Base-by-base conservation (phyloP, 2,329 filamentous ascomycete species). In the Aspergillus costaricaensis region DNA sequence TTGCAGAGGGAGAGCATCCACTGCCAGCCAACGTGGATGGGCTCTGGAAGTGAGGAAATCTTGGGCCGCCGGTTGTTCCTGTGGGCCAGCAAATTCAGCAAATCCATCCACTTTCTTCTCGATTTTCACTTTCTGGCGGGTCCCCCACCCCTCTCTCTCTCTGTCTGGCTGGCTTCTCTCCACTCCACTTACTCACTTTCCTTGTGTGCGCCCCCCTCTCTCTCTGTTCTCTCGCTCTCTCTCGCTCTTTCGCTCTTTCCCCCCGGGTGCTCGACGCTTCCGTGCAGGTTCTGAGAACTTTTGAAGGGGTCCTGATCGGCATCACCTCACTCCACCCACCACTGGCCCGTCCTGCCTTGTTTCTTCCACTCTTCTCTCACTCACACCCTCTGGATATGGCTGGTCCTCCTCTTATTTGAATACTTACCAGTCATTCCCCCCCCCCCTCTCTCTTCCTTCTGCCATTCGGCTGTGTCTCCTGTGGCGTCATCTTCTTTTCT, bases 201-300 rank as follows among this genome's bases (percentile, higher is more conserved):
- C 21, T 36, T 36, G 12, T 36, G 25, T 15, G 25, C n/a, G 23
- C 23, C 8, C 44, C 3, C 44, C 44, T 17, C 44, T 15, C 6
- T 2, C 19, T 49, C 23, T 27, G 9, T 6, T 27, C 23, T 49
- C 44, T 30, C 5, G 6, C 21, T 48, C 23, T 15, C 39, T 32
- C 27, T 36, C 41, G 23, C 17, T 19, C 27, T 10, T 10, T 30
- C 27, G 23, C 41, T 27, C 25, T 19, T 48, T 53, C 57, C 57
- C 58, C 57, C 50, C 58, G 49, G 41, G 32, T 50, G 53, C 60
- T 60, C 50, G 61, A 63, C 61, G 61, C 58, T 63, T 63, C 61
- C 61, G 61, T 63, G 58, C 61, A 63, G 60, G 57, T 57, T 60
- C 57, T 51, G 15, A 52, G 53, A 59, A 59, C 32, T 57, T 38